Conservation (phyloP, 164 flowering plant genomes). For the Chloranthus sessilifolius region DNA sequence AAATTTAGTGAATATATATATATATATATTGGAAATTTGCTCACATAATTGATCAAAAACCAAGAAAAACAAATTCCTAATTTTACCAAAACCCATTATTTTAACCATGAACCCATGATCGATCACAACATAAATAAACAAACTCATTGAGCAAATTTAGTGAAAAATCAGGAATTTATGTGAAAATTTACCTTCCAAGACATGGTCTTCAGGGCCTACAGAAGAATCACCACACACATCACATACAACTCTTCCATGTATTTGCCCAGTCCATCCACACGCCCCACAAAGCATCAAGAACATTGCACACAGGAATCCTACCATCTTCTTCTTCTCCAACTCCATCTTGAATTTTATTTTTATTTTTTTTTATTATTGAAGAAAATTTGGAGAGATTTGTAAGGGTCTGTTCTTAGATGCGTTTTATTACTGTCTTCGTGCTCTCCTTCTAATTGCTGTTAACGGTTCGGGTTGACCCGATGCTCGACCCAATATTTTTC, state of each 20-base stretch:
- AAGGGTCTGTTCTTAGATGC: no score
- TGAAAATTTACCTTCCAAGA: slow-evolving; percentile 55
- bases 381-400: no score
- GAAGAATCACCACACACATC: slow-evolving; percentile 92
- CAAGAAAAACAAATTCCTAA: slow-evolving; percentile 1
- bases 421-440: no score
- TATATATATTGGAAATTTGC: no score
- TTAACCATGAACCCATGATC: slow-evolving; percentile 1
- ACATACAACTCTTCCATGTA: slow-evolving; percentile 88
- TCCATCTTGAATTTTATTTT: slow-evolving; percentile 7
- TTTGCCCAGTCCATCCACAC: slow-evolving; percentile 87
- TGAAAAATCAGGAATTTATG: not conserved
- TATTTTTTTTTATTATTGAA: no score
- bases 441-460: no score
- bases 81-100: slow-evolving; percentile 2
- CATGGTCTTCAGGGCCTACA: slow-evolving; percentile 94
- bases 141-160: slow-evolving; percentile 1
- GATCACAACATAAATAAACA: not conserved
- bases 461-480: no score
- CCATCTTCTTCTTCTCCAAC: slow-evolving; percentile 6
- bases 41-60: no score
- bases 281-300: slow-evolving; percentile 21
- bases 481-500: no score
- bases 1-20: no score
- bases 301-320: slow-evolving; percentile 13